Evolutionary conservation across 2,329 filamentous ascomycete genomes (phyloP).

Genomic region (Fusarium sp.): DNA sequence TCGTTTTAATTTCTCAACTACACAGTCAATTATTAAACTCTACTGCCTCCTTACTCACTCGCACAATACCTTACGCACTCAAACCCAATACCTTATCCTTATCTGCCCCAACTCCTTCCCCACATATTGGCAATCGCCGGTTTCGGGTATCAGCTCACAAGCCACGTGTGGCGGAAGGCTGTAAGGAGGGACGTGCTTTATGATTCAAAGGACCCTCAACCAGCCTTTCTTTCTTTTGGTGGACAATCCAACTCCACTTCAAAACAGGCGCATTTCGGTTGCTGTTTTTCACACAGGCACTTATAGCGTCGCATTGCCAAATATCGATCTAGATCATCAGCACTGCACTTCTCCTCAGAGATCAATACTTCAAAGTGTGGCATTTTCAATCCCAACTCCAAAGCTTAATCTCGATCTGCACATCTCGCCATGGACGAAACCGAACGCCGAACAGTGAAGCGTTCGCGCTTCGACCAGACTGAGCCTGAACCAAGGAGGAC

Average conservation of each 20-base stretch:
- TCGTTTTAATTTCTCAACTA: not conserved
- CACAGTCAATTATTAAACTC: not conserved
- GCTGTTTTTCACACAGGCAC: conserved; percentile 19
- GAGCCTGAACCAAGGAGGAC: conserved; percentile 80
- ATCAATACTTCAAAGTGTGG: not conserved
- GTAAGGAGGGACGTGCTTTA: conserved; percentile 18
- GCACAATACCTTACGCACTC: too few relatives aligned
- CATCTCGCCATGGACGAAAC: conserved; percentile 72
- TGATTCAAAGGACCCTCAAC: conserved; percentile 14
- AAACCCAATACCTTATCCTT: not conserved
- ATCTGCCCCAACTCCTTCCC: not conserved
- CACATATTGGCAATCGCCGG: conserved; percentile 8
- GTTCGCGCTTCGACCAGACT: conserved; percentile 94
- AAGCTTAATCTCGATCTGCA: conserved; percentile 1
- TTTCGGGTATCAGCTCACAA: conserved; percentile 13
- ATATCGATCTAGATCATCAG: not conserved
- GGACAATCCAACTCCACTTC: conserved; percentile 33
- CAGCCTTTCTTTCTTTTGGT: conserved; percentile 31
- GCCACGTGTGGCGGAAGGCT: conserved; percentile 37
- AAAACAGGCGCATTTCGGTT: conserved; percentile 26
- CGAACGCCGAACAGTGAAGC: conserved; percentile 78
- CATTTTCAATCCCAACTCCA: not conserved
- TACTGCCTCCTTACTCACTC: not conserved
- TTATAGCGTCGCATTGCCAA: not conserved
- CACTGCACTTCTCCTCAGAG: not conserved